Base-by-base conservation (phyloP, 176 grass and related monocot genomes). In the Musa itinerans region DNA sequence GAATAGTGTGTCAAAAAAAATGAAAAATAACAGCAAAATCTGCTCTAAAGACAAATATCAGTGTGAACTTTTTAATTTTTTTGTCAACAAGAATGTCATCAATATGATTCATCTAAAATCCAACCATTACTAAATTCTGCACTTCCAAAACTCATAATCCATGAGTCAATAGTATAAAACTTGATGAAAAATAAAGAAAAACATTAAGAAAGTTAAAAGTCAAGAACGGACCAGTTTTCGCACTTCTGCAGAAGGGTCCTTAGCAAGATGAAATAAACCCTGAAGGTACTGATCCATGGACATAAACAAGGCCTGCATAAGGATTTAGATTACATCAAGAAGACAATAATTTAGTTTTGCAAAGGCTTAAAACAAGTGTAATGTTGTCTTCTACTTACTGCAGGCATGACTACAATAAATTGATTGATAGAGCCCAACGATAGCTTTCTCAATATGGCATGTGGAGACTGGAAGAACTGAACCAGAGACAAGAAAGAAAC, bases 281-380 rank as follows among this genome's bases (percentile, higher is more conserved):
- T 98, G 94, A 75, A 98, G 84, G 78, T 98, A 98, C 76, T 89
- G 90, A 79, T 98, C 90, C 90, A 93, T 93, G 65, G 94, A 87
- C 90, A 98, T 87, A 59, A 91, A 93, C 64, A 98, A 65, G 3
- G 88, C 90, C 94, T 98, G 77, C 74, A 65, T 10, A 69, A 65
- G 34, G 54, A 86, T 77, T 53, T 11, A 79, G 50, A 81, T 24
- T 34, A 74, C 22, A 27, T 78, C 20, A 76, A 79, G 67, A 17
- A 69, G 66, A 52, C 20, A 66, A 49, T 49, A 74, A 59, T 58
- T 19, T 50, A 23, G 71, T 74, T 52, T 49, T 8, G 67, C 54
- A 71, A 80, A 53, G 17, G 68, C 10, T 51, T 65, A 73, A 74
- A 71, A 10, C 15, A 11, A 26, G 27, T 63, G n/a, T 11, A 52